Base-by-base conservation (phyloP, 495 filamentous ascomycete species). In the Aspergillus affinis region DNA sequence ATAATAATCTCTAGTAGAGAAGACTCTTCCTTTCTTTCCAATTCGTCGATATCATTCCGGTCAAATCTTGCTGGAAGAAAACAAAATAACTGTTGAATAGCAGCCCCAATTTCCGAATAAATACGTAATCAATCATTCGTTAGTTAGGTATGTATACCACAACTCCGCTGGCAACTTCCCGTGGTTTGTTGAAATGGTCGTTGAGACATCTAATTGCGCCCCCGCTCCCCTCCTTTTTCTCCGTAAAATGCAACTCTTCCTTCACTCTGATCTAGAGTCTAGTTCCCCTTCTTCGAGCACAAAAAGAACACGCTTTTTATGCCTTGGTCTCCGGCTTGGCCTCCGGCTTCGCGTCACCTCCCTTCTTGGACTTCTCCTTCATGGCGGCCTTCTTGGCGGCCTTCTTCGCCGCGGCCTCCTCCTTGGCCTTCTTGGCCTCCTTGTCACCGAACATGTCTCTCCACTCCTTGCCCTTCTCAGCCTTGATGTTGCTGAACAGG, bases 391-490 rank as follows among this genome's bases (percentile, higher is more conserved):
- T 66, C 75, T 84, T 82, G 3, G 78, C 78, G 69, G 88, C 88
- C 75, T 85, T 80, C 62, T 77, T 81, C 8, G 78, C 79, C 51
- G 78, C 66, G 59, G 87, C 86, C 51, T 90, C 85, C 56, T 88
- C 89, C 69, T 90, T 84, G 68, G 81, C 81, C 60, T 80, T 72
- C 30, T 84, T 77, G 56, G 84, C 87, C 67, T 90, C 84, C 1
- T 83, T 87, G 30, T 91, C 91, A 36, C 93, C 93, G 69, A 89
- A 98, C 65, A 78, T 76, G 44, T 86, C 84, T 55, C 86, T 84
- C 93, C 93, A 98, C 69, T 91, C 86, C 21, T 87, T 81, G 19
- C 87, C 88, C 77, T 91, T 93, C 76, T 88, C 88, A 18, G 88
- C 81, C 55, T 93, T 88, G 61, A 97, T 96, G 51, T 77, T 79